Evolutionary conservation across 176 grass and related monocot species (phyloP), one percentile per base, ranked within the genome.

Genomic region (Leersia perrieri): DNA sequence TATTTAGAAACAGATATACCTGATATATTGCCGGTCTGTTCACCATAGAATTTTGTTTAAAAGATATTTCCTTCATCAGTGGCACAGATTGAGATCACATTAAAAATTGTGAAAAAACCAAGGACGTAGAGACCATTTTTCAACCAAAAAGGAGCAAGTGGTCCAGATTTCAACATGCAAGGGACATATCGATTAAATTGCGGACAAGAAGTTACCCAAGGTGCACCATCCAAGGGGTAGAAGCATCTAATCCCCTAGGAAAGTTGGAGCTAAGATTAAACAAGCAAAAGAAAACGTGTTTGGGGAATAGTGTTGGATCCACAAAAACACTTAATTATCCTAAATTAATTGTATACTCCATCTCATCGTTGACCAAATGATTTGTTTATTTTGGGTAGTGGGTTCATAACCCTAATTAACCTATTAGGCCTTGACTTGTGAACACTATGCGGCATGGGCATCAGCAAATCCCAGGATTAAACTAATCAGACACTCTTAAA

Each of bases 231-330:
- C 90, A 74, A 97, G 87, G 84, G 75, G 87, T 82, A 90, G 87
- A 99, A 95, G 92, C 96, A 93, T 95, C 92, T 93, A 93, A 95
- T 89, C 81, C 83, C 64, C 57, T 75, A 75, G 35, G 79, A 88
- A 84, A 75, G 62, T 74, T 62, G 41, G 40, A 70, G 78, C 25
- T 27, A 7, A 22, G 76, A 75, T 72, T 95, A 90, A 91, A 89
- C 26, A 90, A 93, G 25, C 61, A 78, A 78, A 69, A 80, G 60
- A 68, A 87, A 79, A 89, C 71, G 83, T 70, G 72, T 72, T 91
- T 87, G 70, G 90, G 87, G 76, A 90, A 82, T 75, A 75, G 91
- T 80, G 87, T 87, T 85, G 91, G 81, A 97, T 93, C 88, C 78
- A 86, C 11, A 68, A 26, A 81, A 88, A 82, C 39, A 61, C 63